Conservation (phyloP, 805 yeast genomes). For the Saccharomyces paradoxus region DNA sequence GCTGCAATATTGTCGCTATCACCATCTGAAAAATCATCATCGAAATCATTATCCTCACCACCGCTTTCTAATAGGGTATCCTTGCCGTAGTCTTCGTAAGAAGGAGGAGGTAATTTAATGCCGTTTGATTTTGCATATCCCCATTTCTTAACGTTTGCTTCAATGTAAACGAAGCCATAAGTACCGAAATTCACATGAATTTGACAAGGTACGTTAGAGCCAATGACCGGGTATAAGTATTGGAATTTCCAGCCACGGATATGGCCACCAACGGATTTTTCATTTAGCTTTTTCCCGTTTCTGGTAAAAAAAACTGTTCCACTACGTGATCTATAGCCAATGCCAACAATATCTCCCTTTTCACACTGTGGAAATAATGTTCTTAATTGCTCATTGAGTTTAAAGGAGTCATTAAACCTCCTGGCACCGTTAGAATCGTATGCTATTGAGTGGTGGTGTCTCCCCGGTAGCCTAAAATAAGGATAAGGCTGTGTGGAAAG, state of each 20-base stretch:
- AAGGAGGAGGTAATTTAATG: slow-evolving; percentile 85
- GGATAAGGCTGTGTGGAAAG: slow-evolving; percentile 86
- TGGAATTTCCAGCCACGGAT: slow-evolving; percentile 61
- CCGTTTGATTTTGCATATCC: slow-evolving; percentile 91
- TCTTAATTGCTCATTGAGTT: slow-evolving; percentile 36
- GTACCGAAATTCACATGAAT: slow-evolving; percentile 89
- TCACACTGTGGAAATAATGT: slow-evolving; percentile 50
- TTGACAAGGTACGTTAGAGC: slow-evolving; percentile 72
- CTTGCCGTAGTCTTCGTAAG: slow-evolving; percentile 70
- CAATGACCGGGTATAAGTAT: slow-evolving; percentile 79
- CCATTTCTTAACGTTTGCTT: slow-evolving; percentile 92
- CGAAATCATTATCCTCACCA: slow-evolving; percentile 42
- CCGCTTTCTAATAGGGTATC: slow-evolving; percentile 67
- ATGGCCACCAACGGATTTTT: slow-evolving; percentile 75
- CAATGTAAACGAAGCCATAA: slow-evolving; percentile 80
- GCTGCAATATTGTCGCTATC: slow-evolving; percentile 3
- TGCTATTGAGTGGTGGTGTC: slow-evolving; percentile 75
- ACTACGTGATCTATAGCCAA: slow-evolving; percentile 74
- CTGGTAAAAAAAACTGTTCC: slow-evolving; percentile 90
- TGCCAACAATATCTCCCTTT: slow-evolving; percentile 88
- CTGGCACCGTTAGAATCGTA: slow-evolving; percentile 82
- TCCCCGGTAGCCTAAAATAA: slow-evolving; percentile 85
- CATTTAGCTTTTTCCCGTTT: slow-evolving; percentile 83
- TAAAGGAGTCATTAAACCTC: slow-evolving; percentile 71
- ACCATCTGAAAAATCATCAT: slow-evolving; percentile 27